These are phyloP conservation scores for Trypanosoma melophagium DNA, from an alignment of 208 protist species.

Conservation along the genomic window DNA sequence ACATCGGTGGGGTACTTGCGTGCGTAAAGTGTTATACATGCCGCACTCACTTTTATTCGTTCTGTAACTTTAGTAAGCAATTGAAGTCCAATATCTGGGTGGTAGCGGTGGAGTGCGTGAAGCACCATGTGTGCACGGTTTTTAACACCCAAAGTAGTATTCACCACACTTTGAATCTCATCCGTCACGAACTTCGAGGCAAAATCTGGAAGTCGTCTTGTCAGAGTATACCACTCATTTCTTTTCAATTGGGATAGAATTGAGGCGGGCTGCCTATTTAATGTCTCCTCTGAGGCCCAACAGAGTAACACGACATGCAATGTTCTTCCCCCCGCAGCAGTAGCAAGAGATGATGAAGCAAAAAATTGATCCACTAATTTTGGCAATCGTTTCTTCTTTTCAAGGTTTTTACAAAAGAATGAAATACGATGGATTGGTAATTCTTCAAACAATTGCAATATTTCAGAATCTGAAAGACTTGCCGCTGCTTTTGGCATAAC, in stretches of 20 bases:
- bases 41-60: background rate
- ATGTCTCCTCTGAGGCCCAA: slow-evolving; percentile 14
- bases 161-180: background rate
- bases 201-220: slow-evolving; percentile 16
- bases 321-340: too few relatives aligned
- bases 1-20: slow-evolving; percentile 13
- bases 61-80: slow-evolving; percentile 2
- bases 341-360: background rate
- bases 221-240: slow-evolving; percentile 5
- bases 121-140: slow-evolving; percentile 4
- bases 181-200: slow-evolving; percentile 4
- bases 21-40: slow-evolving; percentile 1
- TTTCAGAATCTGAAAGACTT: slow-evolving; percentile 1
- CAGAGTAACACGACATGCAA: too few relatives aligned
- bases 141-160: background rate
- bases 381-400: background rate
- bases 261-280: background rate
- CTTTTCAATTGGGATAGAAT: background rate
- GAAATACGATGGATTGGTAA: slow-evolving; percentile 4
- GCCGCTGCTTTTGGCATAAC: slow-evolving; percentile 17
- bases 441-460: slow-evolving; percentile 22
- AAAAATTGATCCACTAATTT: slow-evolving; percentile 16
- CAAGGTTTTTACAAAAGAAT: slow-evolving; percentile 10
- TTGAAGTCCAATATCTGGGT: slow-evolving; percentile 11
- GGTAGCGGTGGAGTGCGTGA: background rate